Base-by-base conservation (phyloP, 148 eudicot species). In the Pharnaceum exiguum region DNA sequence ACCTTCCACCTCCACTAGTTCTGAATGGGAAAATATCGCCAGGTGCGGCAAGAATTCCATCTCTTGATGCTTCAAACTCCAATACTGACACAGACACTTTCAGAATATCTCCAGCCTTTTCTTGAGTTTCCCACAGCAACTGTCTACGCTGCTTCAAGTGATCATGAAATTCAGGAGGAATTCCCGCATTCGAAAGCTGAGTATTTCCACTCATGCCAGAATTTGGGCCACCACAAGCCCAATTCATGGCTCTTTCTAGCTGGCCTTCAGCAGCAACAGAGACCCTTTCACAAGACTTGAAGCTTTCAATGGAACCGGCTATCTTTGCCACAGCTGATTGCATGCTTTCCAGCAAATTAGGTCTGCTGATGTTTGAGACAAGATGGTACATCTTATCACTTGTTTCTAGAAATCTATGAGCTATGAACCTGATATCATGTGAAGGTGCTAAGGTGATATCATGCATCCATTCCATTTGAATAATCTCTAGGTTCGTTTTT, bases 1-100 rank as follows among this genome's bases (percentile, higher is more conserved):
- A 49, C 72, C 76, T 77, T 51, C 80, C 80, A 76, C 86, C 96
- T 52, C 78, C 81, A 55, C 77, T 75, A 72, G 72, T 70, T 56
- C 74, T 73, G 29, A 59, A 70, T 49, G 93, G 77, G 62, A 69
- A 73, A 24, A 75, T 51, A 53, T 91, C 89, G 36, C 72, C 89
- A n/a, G 82, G 64, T 37, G 57, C 51, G 65, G 71, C 71, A 36
- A 87, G 78, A 48, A 74, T 71, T 38, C 95, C 95, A 78, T 89
- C 99, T 79, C 99, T 80, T 31, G 99, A 93, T 64, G 79, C 86
- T 82, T 93, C 99, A 65, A 93, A 93, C 71, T 89, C 96, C 70
- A 89, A 73, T 46, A 89, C 62, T 25, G 91, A 82, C 69, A 80
- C 65, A 61, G 85, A 79, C 58, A 89, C 59, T 63, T 84, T 83